A percentile compares a stretch with the other conserved stretches of the same genome.
Conservation (phyloP, 345 rosid genomes). For the Heritiera littoralis region DNA sequence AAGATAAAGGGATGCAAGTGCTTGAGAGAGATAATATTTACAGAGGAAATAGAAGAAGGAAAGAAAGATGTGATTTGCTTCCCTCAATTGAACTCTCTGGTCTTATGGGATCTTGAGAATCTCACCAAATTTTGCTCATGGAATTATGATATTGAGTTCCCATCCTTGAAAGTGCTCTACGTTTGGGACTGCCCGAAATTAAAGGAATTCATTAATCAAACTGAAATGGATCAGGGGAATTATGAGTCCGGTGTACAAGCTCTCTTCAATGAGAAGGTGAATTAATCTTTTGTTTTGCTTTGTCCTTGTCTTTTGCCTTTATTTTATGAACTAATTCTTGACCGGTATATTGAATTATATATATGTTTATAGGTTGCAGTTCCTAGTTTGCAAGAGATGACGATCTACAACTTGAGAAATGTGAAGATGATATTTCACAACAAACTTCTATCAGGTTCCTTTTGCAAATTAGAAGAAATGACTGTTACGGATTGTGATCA, state of each 20-base stretch:
- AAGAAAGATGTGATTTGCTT: background rate
- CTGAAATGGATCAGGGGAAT: background rate
- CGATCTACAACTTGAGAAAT: background rate
- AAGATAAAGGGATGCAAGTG: background rate
- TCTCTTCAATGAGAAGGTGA: constrained; percentile 12
- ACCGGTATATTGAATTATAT: too few species aligned
- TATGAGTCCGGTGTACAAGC: background rate
- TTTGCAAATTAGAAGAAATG: constrained; percentile 8
- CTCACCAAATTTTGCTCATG: background rate
- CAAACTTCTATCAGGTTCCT: constrained; percentile 14
- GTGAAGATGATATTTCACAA: constrained; percentile 24
- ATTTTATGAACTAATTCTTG: background rate
- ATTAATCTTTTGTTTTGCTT: background rate
- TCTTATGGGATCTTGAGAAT: background rate
- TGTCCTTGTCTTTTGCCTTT: background rate
- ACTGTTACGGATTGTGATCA: background rate
- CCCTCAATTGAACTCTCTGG: background rate
- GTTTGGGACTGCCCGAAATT: background rate
- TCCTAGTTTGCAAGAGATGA: constrained; percentile 23
- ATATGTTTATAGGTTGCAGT: constrained; percentile 17
- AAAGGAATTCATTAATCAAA: background rate
- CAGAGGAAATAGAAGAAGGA: background rate
- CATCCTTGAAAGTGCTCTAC: background rate
- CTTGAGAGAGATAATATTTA: background rate
- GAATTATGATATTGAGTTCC: background rate